A percentile compares a stretch with the other conserved stretches of the same genome.
These are phyloP conservation scores for Mycena galericulata DNA, from an alignment of 768 basidiomycete genomes.

Conservation along the genomic window DNA sequence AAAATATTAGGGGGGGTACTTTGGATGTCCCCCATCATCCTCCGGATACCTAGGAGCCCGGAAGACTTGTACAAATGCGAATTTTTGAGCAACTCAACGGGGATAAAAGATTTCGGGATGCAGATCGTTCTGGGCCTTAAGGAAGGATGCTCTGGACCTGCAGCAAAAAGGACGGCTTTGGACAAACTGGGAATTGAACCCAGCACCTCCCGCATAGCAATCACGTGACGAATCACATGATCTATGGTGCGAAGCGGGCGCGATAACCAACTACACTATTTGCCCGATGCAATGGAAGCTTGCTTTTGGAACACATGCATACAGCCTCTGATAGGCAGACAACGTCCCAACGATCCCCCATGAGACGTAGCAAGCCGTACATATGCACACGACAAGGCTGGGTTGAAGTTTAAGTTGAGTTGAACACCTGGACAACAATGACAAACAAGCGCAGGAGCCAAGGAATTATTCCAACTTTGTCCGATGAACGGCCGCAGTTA, in stretches of 20 bases:
- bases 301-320: too few relatives aligned
- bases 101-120: not conserved
- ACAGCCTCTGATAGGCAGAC: too few relatives aligned
- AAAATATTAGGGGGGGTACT: not conserved
- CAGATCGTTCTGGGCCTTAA: not conserved
- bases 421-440: too few relatives aligned
- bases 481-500: too few relatives aligned
- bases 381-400: too few relatives aligned
- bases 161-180: conserved; percentile 5
- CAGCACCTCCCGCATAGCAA: conserved; percentile 14
- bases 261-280: conserved; percentile 30
- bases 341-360: too few relatives aligned
- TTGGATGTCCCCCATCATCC: not conserved
- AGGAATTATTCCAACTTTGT: too few relatives aligned
- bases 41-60: not conserved
- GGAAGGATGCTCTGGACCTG: not conserved
- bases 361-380: too few relatives aligned
- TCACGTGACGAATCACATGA: not conserved
- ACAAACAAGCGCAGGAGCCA: too few relatives aligned
- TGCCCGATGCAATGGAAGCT: too few relatives aligned
- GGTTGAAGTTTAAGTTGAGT: too few relatives aligned
- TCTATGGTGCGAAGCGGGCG: conserved; percentile 27
- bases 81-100: not conserved
- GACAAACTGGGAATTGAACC: conserved; percentile 29
- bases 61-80: not conserved